Evolutionary conservation across 192 early-diverging fungal genomes (phyloP).

Genomic region (Coemansia sp.): DNA sequence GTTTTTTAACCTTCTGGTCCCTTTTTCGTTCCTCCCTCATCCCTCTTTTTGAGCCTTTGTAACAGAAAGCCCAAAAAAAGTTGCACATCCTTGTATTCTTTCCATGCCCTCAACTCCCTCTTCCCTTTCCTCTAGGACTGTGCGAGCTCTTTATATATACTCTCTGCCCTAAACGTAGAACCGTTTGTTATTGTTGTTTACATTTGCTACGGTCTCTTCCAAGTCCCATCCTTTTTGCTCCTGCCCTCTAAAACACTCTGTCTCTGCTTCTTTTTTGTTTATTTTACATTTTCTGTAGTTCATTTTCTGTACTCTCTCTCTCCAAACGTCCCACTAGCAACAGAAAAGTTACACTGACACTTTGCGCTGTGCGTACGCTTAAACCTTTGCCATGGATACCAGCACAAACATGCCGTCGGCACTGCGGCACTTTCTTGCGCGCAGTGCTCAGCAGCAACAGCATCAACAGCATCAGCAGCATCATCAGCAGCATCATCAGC

Average conservation of each 20-base stretch:
- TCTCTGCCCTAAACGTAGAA: not conserved
- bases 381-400: not conserved
- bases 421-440: constrained; percentile 43
- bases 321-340: not conserved
- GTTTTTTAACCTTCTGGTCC: not conserved
- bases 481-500: constrained; percentile 14
- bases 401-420: constrained; percentile 39
- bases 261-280: not conserved
- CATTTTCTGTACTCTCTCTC: not conserved
- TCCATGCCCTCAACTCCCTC: not conserved
- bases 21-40: not conserved
- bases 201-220: not conserved
- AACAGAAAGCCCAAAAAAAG: not conserved
- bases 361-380: not conserved
- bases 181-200: not conserved
- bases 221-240: not conserved
- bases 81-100: not conserved
- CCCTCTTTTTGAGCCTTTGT: not conserved
- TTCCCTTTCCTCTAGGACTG: not conserved
- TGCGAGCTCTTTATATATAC: not conserved
- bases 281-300: not conserved
- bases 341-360: not conserved
- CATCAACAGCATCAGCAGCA: constrained; percentile 12
- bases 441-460: constrained; percentile 23
- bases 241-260: not conserved